Conservation (phyloP, 2,329 filamentous ascomycete genomes). For the Penicillium sp. region DNA sequence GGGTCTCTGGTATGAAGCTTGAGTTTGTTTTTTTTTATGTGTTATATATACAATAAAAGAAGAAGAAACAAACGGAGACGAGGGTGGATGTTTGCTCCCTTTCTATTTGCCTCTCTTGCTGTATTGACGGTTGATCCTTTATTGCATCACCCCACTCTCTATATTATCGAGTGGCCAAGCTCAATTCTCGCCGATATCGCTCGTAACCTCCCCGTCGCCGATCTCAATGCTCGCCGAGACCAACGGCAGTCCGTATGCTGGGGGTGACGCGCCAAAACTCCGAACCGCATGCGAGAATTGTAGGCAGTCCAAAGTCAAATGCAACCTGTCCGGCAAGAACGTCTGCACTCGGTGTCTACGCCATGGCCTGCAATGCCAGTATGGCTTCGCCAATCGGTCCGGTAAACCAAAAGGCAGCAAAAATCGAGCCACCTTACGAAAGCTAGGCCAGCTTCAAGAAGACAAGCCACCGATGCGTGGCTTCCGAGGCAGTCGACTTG, state of each 20-base stretch:
- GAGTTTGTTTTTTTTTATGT: constrained; percentile 16
- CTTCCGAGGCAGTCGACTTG: constrained; percentile 20
- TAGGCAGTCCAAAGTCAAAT: constrained; percentile 46
- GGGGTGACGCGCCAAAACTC: constrained; percentile 38
- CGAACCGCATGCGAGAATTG: constrained; percentile 46
- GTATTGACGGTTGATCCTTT: constrained; percentile 7
- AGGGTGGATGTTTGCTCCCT: constrained; percentile 8
- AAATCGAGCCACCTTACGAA: constrained; percentile 42
- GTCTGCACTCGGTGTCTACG: constrained; percentile 44
- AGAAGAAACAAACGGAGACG: background rate
- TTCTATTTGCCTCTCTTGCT: background rate
- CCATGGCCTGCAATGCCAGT: constrained; percentile 42
- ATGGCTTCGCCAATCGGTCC: constrained; percentile 44
- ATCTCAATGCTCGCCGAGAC: constrained; percentile 34
- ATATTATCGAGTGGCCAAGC: background rate
- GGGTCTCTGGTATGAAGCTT: constrained; percentile 20
- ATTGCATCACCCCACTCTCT: background rate
- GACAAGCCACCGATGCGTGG: constrained; percentile 28
- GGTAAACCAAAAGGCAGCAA: constrained; percentile 47
- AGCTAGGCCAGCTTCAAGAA: constrained; percentile 41
- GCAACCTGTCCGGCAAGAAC: constrained; percentile 41
- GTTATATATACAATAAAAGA: constrained; percentile 20
- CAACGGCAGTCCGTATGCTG: constrained; percentile 24
- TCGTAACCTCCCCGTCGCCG: background rate
- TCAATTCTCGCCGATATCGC: background rate